A percentile compares a stretch with the other conserved stretches of the same genome.
phyloP scores from a whole-genome alignment of 768 basidiomycete species.

The Boletus huronensis region DNA sequence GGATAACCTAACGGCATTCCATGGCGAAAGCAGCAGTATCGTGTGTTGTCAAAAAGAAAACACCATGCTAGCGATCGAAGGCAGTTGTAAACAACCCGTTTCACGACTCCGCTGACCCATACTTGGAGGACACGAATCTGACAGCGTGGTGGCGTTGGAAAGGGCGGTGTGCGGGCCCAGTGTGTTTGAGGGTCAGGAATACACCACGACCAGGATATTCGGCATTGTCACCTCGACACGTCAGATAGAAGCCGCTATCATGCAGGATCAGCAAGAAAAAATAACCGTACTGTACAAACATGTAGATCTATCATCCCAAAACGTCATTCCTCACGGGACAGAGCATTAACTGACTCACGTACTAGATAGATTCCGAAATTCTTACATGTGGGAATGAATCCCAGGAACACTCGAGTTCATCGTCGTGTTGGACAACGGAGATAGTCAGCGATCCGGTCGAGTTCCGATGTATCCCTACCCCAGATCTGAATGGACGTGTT shows the following conservation, averaged over 20 bases:
- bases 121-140: no score
- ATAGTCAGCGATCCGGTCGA: neutral
- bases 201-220: no score
- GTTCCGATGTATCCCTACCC: neutral
- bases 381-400: neutral
- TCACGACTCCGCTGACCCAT: no score
- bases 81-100: no score
- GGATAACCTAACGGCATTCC: no score
- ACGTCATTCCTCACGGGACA: neutral
- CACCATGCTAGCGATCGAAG: no score
- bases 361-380: neutral
- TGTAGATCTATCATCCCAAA: neutral
- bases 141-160: no score
- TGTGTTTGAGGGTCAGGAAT: no score
- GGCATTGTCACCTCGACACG: no score
- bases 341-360: neutral
- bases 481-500: neutral
- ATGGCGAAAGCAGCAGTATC: no score
- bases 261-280: neutral
- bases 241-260: neutral
- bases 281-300: neutral
- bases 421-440: neutral
- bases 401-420: neutral
- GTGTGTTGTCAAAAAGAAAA: no score
- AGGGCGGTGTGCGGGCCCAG: no score